These are phyloP conservation scores for Asterella californica DNA, from an alignment of 225 moss, liverwort and hornwort species.

Conservation along the genomic window DNA sequence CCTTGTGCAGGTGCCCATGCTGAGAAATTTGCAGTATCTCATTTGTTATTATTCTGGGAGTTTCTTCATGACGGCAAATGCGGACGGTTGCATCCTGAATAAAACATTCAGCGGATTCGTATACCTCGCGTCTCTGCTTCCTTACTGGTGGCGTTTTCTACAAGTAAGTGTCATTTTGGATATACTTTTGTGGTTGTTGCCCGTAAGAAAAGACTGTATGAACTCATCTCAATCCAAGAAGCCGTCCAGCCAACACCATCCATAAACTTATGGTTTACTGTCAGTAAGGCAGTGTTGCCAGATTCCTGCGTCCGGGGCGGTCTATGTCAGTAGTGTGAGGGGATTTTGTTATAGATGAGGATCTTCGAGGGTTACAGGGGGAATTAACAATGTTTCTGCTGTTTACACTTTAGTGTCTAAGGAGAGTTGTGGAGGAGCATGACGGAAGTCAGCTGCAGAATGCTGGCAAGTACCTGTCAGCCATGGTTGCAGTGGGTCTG, in stretches of 20 bases:
- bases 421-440: constrained; percentile 73
- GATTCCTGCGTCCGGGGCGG: too few relatives aligned
- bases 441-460: constrained; percentile 59
- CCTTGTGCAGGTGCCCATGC: constrained; percentile 38
- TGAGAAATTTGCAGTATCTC: constrained; percentile 72
- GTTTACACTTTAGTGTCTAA: constrained; percentile 50
- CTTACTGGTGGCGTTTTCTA: constrained; percentile 79
- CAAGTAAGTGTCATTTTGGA: constrained; percentile 62
- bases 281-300: too few relatives aligned
- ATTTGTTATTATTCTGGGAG: constrained; percentile 75
- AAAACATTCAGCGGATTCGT: constrained; percentile 44
- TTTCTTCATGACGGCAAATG: constrained; percentile 47
- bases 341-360: not conserved
- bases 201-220: too few relatives aligned
- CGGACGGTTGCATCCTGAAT: constrained; percentile 48
- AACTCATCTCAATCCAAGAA: too few relatives aligned
- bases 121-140: constrained; percentile 67
- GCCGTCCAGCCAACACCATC: too few relatives aligned
- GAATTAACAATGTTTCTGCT: not conserved
- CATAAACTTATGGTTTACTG: too few relatives aligned
- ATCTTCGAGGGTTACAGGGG: not conserved
- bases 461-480: constrained; percentile 84
- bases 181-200: too few relatives aligned
- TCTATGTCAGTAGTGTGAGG: not conserved
- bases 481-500: constrained; percentile 67